phyloP scores from a whole-genome alignment of 192 early-diverging fungal species.

The Geosiphon pyriformis region DNA sequence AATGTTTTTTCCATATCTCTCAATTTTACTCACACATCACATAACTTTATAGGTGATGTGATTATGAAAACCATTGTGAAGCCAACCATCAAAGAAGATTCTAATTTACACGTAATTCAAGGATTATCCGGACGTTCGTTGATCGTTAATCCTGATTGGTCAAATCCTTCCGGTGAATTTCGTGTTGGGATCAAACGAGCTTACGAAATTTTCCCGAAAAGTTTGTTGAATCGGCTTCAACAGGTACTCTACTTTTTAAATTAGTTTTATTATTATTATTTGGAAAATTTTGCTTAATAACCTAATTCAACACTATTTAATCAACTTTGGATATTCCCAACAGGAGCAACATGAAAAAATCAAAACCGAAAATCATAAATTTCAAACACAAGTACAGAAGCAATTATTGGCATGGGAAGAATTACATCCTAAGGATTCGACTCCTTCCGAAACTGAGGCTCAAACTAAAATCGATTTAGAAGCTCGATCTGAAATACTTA shows the following conservation, averaged over 20 bases:
- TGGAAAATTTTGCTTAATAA: not conserved
- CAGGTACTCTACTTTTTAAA: slow-evolving; percentile 34
- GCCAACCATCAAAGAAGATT: slow-evolving; percentile 40
- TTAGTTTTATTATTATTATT: not conserved
- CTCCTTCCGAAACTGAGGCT: slow-evolving; percentile 35
- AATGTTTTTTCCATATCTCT: not conserved
- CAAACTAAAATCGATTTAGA: slow-evolving; percentile 53
- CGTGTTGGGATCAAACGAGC: slow-evolving; percentile 75
- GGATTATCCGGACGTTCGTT: slow-evolving; percentile 76
- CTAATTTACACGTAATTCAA: slow-evolving; percentile 43
- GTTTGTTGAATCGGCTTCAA: slow-evolving; percentile 44
- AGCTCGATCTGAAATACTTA: slow-evolving; percentile 60
- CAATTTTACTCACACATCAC: not conserved
- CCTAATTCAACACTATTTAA: not conserved
- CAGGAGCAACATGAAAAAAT: slow-evolving; percentile 47
- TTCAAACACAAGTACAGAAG: slow-evolving; percentile 40
- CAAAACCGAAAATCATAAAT: slow-evolving; percentile 39
- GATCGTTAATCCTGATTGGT: slow-evolving; percentile 63
- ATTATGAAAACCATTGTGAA: slow-evolving; percentile 55
- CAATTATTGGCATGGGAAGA: slow-evolving; percentile 44
- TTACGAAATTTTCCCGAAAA: slow-evolving; percentile 68
- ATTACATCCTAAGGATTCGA: slow-evolving; percentile 27
- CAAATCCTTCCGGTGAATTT: slow-evolving; percentile 78
- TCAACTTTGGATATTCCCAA: not conserved
- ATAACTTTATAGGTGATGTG: slow-evolving; percentile 51